phyloP scores from a whole-genome alignment of 2,329 filamentous ascomycete species.

The Aspergillus aculeatus region DNA sequence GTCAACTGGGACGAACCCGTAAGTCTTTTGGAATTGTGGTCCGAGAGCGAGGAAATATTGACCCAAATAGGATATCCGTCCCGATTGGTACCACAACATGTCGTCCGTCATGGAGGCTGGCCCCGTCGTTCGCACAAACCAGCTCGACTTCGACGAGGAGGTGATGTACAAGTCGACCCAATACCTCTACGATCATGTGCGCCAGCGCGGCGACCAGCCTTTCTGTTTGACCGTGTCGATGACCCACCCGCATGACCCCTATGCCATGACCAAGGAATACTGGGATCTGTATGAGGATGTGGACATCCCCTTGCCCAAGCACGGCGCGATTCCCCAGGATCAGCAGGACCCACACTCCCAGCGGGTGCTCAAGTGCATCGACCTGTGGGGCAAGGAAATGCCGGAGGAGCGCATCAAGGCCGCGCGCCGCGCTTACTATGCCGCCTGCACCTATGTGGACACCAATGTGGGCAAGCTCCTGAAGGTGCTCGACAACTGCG shows the following conservation, averaged over 20 bases:
- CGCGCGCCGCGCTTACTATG: constrained; percentile 86
- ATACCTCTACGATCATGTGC: constrained; percentile 86
- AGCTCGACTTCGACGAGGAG: constrained; percentile 94
- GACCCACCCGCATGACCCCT: constrained; percentile 92
- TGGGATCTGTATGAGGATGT: constrained; percentile 90
- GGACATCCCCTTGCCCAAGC: constrained; percentile 79
- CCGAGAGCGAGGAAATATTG: constrained; percentile 8
- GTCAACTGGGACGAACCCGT: constrained; percentile 92
- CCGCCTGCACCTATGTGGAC: constrained; percentile 89
- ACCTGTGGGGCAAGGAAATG: constrained; percentile 80
- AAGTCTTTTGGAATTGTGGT: constrained; percentile 17
- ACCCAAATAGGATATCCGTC: constrained; percentile 50
- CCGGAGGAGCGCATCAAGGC: constrained; percentile 81
- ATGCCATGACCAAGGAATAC: constrained; percentile 89
- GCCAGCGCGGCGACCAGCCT: constrained; percentile 72
- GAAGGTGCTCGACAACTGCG: constrained; percentile 72
- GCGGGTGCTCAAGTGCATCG: constrained; percentile 80
- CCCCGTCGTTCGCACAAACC: constrained; percentile 84
- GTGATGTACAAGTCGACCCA: constrained; percentile 90
- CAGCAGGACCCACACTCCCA: constrained; percentile 84
- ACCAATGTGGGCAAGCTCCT: constrained; percentile 85
- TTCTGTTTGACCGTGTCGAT: constrained; percentile 90
- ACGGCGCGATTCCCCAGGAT: constrained; percentile 69
- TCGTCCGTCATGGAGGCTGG: constrained; percentile 90
- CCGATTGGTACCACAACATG: constrained; percentile 97